phyloP scores from a whole-genome alignment of 805 yeast species.

The Zygosaccharomyces bailii region DNA sequence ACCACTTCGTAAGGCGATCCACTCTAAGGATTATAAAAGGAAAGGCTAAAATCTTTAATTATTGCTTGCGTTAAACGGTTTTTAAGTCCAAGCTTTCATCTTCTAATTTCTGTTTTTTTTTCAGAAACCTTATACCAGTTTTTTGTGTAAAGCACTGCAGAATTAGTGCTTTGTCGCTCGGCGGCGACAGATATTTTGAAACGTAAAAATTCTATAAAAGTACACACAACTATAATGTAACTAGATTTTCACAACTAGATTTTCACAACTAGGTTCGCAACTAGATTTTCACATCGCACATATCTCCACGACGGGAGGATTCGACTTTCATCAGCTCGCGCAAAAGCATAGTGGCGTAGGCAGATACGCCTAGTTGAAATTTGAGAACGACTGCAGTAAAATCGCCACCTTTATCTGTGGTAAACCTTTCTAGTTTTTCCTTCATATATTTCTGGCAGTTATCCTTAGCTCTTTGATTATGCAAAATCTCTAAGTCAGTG shows the following conservation, averaged over 20 bases:
- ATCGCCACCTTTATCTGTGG: conserved; percentile 41
- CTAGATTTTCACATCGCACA: conserved; percentile 40
- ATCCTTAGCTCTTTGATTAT: conserved; percentile 35
- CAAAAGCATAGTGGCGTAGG: conserved; percentile 97
- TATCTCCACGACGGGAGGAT: conserved; percentile 53
- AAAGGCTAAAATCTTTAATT: too few species aligned
- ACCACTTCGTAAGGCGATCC: neutral
- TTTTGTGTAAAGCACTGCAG: too few species aligned
- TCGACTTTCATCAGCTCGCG: conserved; percentile 84
- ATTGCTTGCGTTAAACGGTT: too few species aligned
- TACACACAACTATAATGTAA: too few species aligned
- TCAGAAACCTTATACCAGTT: too few species aligned
- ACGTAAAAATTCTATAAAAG: neutral
- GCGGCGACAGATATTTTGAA: conserved; percentile 2
- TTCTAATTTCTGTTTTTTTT: neutral
- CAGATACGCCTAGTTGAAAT: conserved; percentile 76
- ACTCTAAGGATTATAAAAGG: too few species aligned
- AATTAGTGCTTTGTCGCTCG: neutral
- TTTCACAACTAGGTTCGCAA: too few species aligned
- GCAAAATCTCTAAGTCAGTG: conserved; percentile 68
- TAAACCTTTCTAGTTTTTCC: conserved; percentile 33
- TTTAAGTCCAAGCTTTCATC: too few species aligned
- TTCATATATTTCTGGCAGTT: conserved; percentile 33
- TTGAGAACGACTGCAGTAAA: conserved; percentile 70
- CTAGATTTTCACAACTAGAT: too few species aligned